A percentile compares a stretch with the other conserved stretches of the same genome.
These are phyloP conservation scores for Penicillium sp. DNA, from an alignment of 2,329 filamentous ascomycete species.

Conservation along the genomic window DNA sequence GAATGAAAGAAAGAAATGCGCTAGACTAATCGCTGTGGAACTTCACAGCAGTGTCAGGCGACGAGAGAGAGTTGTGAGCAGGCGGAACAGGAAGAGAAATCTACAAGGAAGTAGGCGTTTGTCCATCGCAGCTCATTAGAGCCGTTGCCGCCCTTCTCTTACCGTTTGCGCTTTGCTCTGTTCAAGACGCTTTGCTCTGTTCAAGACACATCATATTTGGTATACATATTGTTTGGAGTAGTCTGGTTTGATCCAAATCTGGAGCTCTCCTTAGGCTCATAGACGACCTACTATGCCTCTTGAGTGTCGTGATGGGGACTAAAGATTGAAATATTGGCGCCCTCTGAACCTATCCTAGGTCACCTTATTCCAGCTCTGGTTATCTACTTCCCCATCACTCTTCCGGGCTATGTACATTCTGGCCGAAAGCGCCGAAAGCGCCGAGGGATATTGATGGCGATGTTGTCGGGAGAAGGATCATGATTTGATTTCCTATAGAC, in stretches of 20 bases:
- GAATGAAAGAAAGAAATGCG: neutral
- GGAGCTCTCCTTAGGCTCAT: neutral
- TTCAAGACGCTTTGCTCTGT: too few relatives aligned
- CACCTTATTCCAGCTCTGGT: too few relatives aligned
- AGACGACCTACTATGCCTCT: neutral
- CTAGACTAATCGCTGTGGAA: neutral
- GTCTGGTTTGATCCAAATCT: neutral
- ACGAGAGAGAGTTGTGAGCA: neutral
- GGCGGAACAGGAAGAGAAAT: neutral
- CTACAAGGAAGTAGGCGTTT: neutral
- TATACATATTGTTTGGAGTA: neutral
- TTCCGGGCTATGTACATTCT: too few relatives aligned
- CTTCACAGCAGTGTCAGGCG: neutral
- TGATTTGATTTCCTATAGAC: too few relatives aligned
- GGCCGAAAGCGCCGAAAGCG: too few relatives aligned
- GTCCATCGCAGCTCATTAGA: neutral
- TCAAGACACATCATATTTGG: neutral
- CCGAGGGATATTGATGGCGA: too few relatives aligned
- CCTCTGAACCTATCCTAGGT: neutral
- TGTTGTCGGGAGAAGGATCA: too few relatives aligned
- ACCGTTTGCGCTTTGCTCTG: neutral
- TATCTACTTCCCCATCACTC: too few relatives aligned
- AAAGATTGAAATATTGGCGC: neutral
- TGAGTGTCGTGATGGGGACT: neutral
- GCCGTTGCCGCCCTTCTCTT: too few relatives aligned